Evolutionary conservation across 805 yeast species (phyloP).

Genomic region (Metschnikowia picachoensis): DNA sequence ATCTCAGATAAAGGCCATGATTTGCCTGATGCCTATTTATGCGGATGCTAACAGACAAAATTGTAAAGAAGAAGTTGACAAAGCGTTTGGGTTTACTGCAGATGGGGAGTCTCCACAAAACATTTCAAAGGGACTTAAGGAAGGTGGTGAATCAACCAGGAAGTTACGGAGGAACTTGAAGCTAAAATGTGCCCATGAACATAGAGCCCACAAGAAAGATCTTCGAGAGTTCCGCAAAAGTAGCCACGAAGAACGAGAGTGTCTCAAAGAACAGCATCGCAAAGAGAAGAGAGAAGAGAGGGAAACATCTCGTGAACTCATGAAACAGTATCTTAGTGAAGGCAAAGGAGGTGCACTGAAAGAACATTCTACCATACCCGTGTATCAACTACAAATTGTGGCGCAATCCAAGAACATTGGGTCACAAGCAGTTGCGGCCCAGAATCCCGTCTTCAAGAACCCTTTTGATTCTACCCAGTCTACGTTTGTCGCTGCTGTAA

Average conservation of each 20-base stretch:
- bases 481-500: slow-evolving; percentile 11
- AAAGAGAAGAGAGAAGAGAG: slow-evolving; percentile 7
- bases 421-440: not conserved
- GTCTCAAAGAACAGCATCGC: not conserved
- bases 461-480: slow-evolving; percentile 15
- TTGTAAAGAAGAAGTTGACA: no score
- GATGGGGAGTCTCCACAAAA: no score
- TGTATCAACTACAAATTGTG: not conserved
- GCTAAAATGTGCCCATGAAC: not conserved
- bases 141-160: not conserved
- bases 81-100: no score
- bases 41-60: slow-evolving; percentile 31
- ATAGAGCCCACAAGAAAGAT: not conserved
- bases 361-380: not conserved
- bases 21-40: slow-evolving; percentile 38
- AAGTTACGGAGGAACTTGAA: not conserved
- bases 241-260: not conserved
- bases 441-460: slow-evolving; percentile 1
- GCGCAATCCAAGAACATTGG: not conserved
- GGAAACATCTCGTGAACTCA: slow-evolving; percentile 7
- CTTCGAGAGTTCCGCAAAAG: not conserved
- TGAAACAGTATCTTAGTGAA: slow-evolving; percentile 8
- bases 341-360: not conserved
- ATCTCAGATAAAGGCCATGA: slow-evolving; percentile 32
- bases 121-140: slow-evolving; percentile 1